A percentile compares a stretch with the other conserved stretches of the same genome.
phyloP scores from a whole-genome alignment of 1,139 yeast genomes.

The Geotrichum siamense region DNA sequence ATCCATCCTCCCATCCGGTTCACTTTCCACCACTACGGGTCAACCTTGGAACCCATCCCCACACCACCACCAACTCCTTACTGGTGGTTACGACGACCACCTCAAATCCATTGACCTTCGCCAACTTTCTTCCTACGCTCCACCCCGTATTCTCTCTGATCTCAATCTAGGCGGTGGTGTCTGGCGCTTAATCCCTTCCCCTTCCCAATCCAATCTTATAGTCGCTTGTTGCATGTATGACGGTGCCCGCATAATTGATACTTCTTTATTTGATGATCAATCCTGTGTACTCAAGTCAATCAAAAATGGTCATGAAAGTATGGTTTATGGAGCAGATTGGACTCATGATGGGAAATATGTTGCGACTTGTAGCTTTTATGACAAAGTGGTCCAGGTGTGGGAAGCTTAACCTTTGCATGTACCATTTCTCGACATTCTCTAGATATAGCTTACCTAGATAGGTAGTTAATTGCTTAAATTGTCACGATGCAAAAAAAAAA shows the following conservation, averaged over 20 bases:
- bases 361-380: constrained; percentile 88
- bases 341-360: constrained; percentile 41
- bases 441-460: too few relatives aligned
- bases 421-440: too few relatives aligned
- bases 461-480: too few relatives aligned
- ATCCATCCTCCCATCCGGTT: constrained; percentile 48
- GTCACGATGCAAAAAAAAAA: neutral
- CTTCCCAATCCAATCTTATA: constrained; percentile 34
- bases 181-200: constrained; percentile 76
- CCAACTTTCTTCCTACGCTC: constrained; percentile 41
- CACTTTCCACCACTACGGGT: constrained; percentile 6
- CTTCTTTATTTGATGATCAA: too few relatives aligned
- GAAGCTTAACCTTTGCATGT: too few relatives aligned
- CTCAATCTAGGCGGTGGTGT: constrained; percentile 84
- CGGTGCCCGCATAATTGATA: constrained; percentile 65
- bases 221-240: constrained; percentile 91
- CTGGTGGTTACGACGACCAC: constrained; percentile 89
- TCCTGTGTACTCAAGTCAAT: too few relatives aligned
- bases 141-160: constrained; percentile 42
- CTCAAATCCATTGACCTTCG: constrained; percentile 65
- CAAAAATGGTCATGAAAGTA: constrained; percentile 74
- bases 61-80: constrained; percentile 48
- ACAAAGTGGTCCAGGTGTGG: constrained; percentile 62
- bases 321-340: constrained; percentile 97
- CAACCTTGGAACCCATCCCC: constrained; percentile 24